A percentile compares a stretch with the other conserved stretches of the same genome.
Evolutionary conservation across 164 flowering plant species (phyloP).

Genomic region (Brasenia schreberi): DNA sequence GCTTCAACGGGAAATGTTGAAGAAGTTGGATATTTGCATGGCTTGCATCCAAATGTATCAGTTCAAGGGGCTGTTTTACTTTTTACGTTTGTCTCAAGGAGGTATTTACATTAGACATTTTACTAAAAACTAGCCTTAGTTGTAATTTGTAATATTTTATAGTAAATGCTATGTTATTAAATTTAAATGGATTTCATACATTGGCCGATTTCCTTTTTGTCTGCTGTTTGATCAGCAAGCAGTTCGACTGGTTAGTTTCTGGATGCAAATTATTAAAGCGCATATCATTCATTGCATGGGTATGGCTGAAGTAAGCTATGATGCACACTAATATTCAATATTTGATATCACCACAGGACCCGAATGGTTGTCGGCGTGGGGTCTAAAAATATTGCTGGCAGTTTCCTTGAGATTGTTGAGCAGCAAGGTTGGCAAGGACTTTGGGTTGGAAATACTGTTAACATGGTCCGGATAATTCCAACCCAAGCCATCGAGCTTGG

Average conservation of each 20-base stretch:
- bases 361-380: conserved; percentile 98
- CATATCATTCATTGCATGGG: not conserved
- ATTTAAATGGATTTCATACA: no score
- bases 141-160: no score
- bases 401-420: conserved; percentile 76
- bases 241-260: not conserved
- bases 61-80: no score
- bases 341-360: conserved; percentile 26
- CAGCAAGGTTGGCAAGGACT: conserved; percentile 91
- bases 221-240: not conserved
- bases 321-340: no score
- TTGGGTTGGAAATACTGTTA: conserved; percentile 89
- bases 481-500: conserved; percentile 95
- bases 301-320: not conserved
- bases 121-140: no score
- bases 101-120: no score
- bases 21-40: no score
- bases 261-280: not conserved
- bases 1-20: no score
- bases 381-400: conserved; percentile 57
- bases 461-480: conserved; percentile 88
- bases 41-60: no score
- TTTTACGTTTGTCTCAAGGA: no score
- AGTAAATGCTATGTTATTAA: no score
- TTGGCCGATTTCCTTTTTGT: not conserved